phyloP scores from a whole-genome alignment of 1,139 yeast species.

The Hanseniaspora sp. region DNA sequence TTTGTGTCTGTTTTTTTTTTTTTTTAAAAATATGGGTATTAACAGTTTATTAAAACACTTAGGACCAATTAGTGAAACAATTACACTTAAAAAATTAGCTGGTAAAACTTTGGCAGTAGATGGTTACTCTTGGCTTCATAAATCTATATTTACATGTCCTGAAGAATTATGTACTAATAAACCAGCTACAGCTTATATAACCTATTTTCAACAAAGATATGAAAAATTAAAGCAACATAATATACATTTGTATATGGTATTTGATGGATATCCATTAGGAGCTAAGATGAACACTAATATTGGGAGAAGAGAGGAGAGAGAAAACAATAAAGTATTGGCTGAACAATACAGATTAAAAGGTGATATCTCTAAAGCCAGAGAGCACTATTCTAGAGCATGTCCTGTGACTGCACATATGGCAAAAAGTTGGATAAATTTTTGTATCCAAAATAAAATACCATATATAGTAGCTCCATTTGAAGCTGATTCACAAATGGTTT shows the following conservation, averaged over 20 bases:
- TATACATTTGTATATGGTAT: constrained; percentile 76
- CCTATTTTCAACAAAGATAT: constrained; percentile 49
- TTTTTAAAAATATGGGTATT: constrained; percentile 49
- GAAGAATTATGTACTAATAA: constrained; percentile 62
- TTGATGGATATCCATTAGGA: constrained; percentile 83
- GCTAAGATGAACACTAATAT: constrained; percentile 66
- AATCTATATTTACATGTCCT: constrained; percentile 74
- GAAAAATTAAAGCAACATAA: constrained; percentile 55
- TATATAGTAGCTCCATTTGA: constrained; percentile 96
- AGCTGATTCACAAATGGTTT: constrained; percentile 96
- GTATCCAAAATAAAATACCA: constrained; percentile 47
- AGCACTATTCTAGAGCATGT: constrained; percentile 64
- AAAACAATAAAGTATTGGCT: constrained; percentile 49
- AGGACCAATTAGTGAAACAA: constrained; percentile 56
- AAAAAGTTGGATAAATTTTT: constrained; percentile 62
- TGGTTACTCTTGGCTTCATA: constrained; percentile 93
- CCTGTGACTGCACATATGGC: constrained; percentile 91
- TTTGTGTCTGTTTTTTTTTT: background rate
- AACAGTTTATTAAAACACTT: constrained; percentile 65
- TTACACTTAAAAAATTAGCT: constrained; percentile 46
- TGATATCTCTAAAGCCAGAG: constrained; percentile 49
- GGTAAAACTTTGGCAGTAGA: constrained; percentile 84
- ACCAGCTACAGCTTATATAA: constrained; percentile 58
- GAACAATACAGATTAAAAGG: constrained; percentile 41
- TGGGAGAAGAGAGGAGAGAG: constrained; percentile 48